Evolutionary conservation across 768 basidiomycete species (phyloP), one percentile per base, ranked within the genome.

Genomic region (Gloeophyllum trabeum): DNA sequence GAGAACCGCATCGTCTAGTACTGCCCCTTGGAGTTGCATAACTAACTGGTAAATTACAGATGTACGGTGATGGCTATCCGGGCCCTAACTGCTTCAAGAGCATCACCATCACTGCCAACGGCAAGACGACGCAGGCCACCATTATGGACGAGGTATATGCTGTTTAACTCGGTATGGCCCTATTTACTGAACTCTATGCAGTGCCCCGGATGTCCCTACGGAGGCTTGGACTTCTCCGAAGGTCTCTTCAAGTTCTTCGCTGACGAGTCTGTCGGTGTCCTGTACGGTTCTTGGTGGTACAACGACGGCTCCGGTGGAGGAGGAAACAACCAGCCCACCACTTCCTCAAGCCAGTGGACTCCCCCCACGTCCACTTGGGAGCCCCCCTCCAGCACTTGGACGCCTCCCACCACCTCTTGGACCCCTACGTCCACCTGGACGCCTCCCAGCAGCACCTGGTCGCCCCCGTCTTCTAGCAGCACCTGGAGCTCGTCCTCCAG

Each of bases 241-340:
- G 76, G 78, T 41, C 67, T 89, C 37, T 89, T 90, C 61, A 44
- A 59, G 22, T 72, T 62, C 66, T 84, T 89, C 52, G 74, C 70
- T 3, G 6, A 51, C 16, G 50, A 64, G 36, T 52, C 51, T 28
- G 55, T 32, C 2, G 86, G 85, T 34, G 71, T 81, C 4, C 51
- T 88, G 40, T 70, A 69, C 47, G 81, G 77, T 39, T 50, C 55
- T 5, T 89, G 85, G 85, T 66, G 55, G 47, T 79, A 64, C 62
- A 60, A 59, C 44, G 67, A 61, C 42, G 72, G 53, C 39, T 61
- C 55, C 24, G 57, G 54, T 26, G 60, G 54, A 14, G 46, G 35
- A 30, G 52, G 54, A 4, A 52, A 52, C 7, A 34, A 39, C 20
- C 47, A 43, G 51, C 38, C 43, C 47, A 45, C 52, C 42, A 34